Evolutionary conservation across 1,284 basidiomycete species (phyloP).

Genomic region (Moesziomyces aphidis): DNA sequence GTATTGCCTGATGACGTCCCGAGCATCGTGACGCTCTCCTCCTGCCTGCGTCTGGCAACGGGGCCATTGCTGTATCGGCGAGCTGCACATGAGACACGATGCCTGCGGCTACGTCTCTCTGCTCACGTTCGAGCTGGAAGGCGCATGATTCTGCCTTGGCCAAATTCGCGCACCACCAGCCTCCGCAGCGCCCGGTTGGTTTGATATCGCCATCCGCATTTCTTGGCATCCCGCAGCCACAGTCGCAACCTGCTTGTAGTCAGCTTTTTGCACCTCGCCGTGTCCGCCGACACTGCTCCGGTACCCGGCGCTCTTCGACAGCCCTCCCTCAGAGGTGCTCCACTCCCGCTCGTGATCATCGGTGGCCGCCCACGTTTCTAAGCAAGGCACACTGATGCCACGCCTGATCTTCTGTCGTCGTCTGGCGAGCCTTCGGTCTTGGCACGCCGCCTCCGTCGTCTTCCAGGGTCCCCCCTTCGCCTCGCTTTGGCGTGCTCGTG

Average conservation of each 20-base stretch:
- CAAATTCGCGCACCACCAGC: not conserved
- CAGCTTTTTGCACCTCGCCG: not conserved
- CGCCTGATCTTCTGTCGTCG: constrained; percentile 7
- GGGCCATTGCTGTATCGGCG: not conserved
- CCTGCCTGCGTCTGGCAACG: not conserved
- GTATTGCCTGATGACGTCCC: not conserved
- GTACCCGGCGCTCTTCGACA: not conserved
- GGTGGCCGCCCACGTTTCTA: not conserved
- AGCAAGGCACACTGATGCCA: constrained; percentile 1
- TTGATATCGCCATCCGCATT: constrained; percentile 23
- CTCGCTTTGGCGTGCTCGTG: not conserved
- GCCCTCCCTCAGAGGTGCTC: not conserved
- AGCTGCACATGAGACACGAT: not conserved
- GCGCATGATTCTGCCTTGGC: no score
- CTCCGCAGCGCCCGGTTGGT: not conserved
- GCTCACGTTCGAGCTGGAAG: not conserved
- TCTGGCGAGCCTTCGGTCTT: constrained; percentile 32
- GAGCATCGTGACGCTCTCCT: not conserved
- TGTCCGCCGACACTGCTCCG: constrained; percentile 1
- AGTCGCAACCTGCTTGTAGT: constrained; percentile 3
- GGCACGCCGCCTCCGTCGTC: constrained; percentile 14
- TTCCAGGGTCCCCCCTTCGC: constrained; percentile 4
- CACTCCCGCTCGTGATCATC: constrained; percentile 24
- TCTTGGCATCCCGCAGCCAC: constrained; percentile 26
- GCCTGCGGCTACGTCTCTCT: not conserved